These are phyloP conservation scores for Pleurotus giganteus DNA, from an alignment of 768 basidiomycete genomes.

Conservation along the genomic window DNA sequence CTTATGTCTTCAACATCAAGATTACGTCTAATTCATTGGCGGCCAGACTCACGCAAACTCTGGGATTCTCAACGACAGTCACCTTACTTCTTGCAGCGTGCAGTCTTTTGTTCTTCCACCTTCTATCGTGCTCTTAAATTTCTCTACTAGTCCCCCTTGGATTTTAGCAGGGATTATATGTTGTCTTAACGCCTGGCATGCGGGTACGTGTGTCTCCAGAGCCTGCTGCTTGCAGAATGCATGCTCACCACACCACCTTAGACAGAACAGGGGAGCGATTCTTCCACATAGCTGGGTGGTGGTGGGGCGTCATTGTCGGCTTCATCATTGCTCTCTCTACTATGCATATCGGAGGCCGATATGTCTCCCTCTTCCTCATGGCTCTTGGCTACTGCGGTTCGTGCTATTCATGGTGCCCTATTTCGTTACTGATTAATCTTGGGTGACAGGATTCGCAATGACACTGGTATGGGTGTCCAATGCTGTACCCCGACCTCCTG, in stretches of 20 bases:
- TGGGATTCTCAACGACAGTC: conserved; percentile 58
- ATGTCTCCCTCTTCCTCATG: conserved; percentile 66
- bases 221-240: no score
- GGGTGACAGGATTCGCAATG: conserved; percentile 36
- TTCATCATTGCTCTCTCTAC: conserved; percentile 62
- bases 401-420: conserved; percentile 2
- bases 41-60: conserved; percentile 52
- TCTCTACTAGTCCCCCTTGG: conserved; percentile 55
- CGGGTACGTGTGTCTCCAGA: conserved; percentile 25
- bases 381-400: conserved; percentile 46
- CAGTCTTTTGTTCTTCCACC: neutral
- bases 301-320: conserved; percentile 61
- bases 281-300: conserved; percentile 55
- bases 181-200: conserved; percentile 53
- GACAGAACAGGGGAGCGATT: conserved; percentile 64
- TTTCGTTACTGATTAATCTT: neutral
- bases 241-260: conserved; percentile 10
- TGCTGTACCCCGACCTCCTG: conserved; percentile 57
- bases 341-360: conserved; percentile 48
- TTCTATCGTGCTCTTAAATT: neutral
- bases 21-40: neutral
- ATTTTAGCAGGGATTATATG: conserved; percentile 50
- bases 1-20: neutral
- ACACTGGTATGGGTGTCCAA: conserved; percentile 65
- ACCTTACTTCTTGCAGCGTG: conserved; percentile 63